These are phyloP conservation scores for Aspergillus nomiae DNA, from an alignment of 2,329 filamentous ascomycete genomes.

Conservation along the genomic window DNA sequence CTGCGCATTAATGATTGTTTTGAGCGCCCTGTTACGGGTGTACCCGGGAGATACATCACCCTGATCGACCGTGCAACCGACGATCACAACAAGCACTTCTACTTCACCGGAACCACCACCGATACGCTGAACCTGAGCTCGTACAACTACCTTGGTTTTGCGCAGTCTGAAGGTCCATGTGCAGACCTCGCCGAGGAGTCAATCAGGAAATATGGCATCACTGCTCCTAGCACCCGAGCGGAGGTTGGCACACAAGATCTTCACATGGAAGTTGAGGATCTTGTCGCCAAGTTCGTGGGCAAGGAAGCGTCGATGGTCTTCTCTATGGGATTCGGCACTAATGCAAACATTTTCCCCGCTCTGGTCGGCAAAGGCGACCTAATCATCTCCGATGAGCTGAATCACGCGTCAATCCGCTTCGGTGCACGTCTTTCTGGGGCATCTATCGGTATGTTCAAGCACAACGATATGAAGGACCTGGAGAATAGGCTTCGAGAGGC, in stretches of 20 bases:
- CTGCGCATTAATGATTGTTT: slow-evolving; percentile 97
- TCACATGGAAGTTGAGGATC: slow-evolving; percentile 82
- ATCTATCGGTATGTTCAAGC: slow-evolving; percentile 94
- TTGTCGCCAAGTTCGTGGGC: slow-evolving; percentile 88
- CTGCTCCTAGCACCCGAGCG: slow-evolving; percentile 75
- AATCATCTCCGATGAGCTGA: slow-evolving; percentile 94
- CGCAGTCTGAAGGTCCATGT: slow-evolving; percentile 94
- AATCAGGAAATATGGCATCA: slow-evolving; percentile 82
- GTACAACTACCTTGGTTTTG: slow-evolving; percentile 98
- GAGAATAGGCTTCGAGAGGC: slow-evolving; percentile 85
- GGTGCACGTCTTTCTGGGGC: slow-evolving; percentile 92
- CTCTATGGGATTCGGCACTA: slow-evolving; percentile 98
- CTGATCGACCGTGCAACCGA: slow-evolving; percentile 87
- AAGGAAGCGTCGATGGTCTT: slow-evolving; percentile 96
- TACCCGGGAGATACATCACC: slow-evolving; percentile 91
- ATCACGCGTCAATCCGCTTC: slow-evolving; percentile 96
- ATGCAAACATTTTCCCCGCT: slow-evolving; percentile 88
- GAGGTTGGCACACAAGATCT: slow-evolving; percentile 88
- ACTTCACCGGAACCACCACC: slow-evolving; percentile 84
- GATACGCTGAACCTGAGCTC: slow-evolving; percentile 99
- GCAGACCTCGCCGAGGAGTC: slow-evolving; percentile 88
- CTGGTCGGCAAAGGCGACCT: slow-evolving; percentile 90
- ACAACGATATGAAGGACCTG: slow-evolving; percentile 90
- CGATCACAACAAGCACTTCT: slow-evolving; percentile 89
- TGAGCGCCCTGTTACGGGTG: slow-evolving; percentile 85